Base-by-base conservation (phyloP, 2,329 filamentous ascomycete genomes). In the Thielaviopsis punctulata region DNA sequence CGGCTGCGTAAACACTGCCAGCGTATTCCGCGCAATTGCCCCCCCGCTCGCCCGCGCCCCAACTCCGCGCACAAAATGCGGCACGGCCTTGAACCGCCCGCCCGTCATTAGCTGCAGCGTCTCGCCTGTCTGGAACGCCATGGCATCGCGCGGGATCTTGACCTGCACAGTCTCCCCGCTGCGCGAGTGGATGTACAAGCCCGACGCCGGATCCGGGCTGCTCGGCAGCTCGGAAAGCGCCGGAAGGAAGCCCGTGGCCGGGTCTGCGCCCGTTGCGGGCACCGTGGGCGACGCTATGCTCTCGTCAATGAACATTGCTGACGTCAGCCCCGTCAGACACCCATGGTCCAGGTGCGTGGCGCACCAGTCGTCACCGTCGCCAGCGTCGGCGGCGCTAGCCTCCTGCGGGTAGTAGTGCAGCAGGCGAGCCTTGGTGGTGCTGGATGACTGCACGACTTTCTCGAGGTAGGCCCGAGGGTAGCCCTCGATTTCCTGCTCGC, bases 1-100 rank as follows among this genome's bases (percentile, higher is more conserved):
- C 22, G 92, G 92, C 73, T 98, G 92, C 54, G 90, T 98, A 62
- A 96, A 98, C 9, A 96, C 88, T 0, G 92, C 92, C 58, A 98
- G 68, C 9, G 92, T 98, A 68, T 96, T 96, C 55, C 84, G 71
- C 24, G 84, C 84, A 55, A 89, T 74, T 24, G 69, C 68, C 1
- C 69, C 70, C 13, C 67, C 69, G 53, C 72, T 65, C 36, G 65
- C 68, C 45, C 72, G 74, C 1, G 76, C 70, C 57, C 76, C 73
- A 4, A 84, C 80, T 0, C 89, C 90, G 58, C 83, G 76, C 8
- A 98, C 92, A 65, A 94, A 96, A 70, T 98, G 92, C 58, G 92
- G 90, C 56, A 96, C 92, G 1, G 92, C 92, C 66, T 84, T 86
- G 71, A 98, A 95, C 61, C 78, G 80, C 9, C 92, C 92, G n/a